Evolutionary conservation across 2,329 filamentous ascomycete species (phyloP), one percentile per base, ranked within the genome.

Genomic region (Emergomyces pasteurianus): DNA sequence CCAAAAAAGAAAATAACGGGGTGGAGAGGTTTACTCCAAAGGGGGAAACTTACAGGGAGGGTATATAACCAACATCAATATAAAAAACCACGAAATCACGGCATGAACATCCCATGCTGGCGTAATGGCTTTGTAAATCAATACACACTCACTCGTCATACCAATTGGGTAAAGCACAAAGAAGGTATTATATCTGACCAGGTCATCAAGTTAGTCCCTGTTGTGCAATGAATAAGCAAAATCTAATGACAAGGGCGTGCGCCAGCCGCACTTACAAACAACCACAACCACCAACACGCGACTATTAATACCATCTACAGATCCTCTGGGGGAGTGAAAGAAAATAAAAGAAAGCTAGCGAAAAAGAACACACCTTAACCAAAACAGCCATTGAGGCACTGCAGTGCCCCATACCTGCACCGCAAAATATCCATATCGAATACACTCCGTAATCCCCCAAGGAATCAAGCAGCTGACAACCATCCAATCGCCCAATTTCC

Each of bases 381-480:
- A 95, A 43, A 84, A 85, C 71, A 96, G 81, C 62, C 81, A 78
- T 0, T 69, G 72, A 0, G 91, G 89, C 36, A 88, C 83, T 62
- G 76, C 83, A 80, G 64, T 68, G 40, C 67, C 79, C 70, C 59
- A 73, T 67, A 64, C 82, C 67, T 84, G 85, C 68, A 91, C 81
- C 42, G 89, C 88, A 73, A 97, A 97, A 81, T 89, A 99, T 55
- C 84, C 83, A 81, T 99, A 99, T 60, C 94, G 87, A 68, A 96
- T 87, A 59, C 96, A 88, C 78, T 99, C 94, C 63, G 94, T 96
- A 62, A 90, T 74, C 65, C 85, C 87, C 92, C 94, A 97, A 38
- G 94, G 92, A 60, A 87, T 70, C 62, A 97, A 81, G 63, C 76
- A 77, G 1, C 76, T 75, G n/a, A 77, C 63, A 63, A 78, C 78